These are phyloP conservation scores for Nyssa sinensis DNA, from an alignment of 148 eudicot genomes.

Conservation along the genomic window DNA sequence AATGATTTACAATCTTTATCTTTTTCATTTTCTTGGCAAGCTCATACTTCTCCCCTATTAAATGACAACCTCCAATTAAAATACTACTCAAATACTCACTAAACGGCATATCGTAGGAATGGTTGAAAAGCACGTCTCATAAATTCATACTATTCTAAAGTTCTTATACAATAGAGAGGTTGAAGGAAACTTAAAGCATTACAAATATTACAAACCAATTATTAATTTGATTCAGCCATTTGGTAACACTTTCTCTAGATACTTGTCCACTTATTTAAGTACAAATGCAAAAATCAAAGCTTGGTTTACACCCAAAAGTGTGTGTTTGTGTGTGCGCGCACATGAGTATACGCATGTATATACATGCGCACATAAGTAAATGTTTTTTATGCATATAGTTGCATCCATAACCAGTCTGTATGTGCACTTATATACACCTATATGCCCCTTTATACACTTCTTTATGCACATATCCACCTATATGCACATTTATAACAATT, in stretches of 20 bases:
- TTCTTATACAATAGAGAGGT: too few relatives aligned
- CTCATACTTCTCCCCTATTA: slow-evolving; percentile 85
- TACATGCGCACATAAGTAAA: too few relatives aligned
- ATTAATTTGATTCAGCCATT: background rate
- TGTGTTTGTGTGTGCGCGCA: background rate
- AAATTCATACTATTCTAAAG: too few relatives aligned
- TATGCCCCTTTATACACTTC: background rate
- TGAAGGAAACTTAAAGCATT: background rate
- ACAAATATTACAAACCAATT: background rate
- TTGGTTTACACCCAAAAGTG: too few relatives aligned
- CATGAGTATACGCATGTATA: background rate
- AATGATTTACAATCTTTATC: slow-evolving; percentile 79
- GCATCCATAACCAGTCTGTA: too few relatives aligned
- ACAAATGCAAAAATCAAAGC: background rate
- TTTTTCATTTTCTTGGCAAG: slow-evolving; percentile 58
- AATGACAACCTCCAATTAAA: background rate
- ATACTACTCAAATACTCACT: background rate
- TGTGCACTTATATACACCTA: background rate
- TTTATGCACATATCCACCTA: background rate
- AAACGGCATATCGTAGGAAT: background rate
- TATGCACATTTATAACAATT: background rate
- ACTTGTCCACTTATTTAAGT: background rate
- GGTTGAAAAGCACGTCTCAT: background rate
- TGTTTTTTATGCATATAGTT: background rate
- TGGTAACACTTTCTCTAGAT: background rate